Evolutionary conservation across 768 basidiomycete genomes (phyloP), one percentile per base, ranked within the genome.

Genomic region (Pleurotus pulmonarius): DNA sequence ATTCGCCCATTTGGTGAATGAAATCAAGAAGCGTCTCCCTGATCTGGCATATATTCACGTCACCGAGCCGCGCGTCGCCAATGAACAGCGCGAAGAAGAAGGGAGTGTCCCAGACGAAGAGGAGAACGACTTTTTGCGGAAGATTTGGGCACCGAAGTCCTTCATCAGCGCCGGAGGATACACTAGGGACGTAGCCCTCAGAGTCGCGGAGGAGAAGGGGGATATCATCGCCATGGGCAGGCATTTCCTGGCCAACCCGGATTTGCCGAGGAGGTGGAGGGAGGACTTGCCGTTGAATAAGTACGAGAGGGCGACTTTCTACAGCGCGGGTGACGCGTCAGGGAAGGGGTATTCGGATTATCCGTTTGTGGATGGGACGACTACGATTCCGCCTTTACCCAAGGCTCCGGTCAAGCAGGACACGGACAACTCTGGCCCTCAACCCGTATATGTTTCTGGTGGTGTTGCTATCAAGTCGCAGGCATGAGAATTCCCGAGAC

Each of bases 31-130:
- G 12, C 58, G 57, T 7, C 72, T 76, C 60, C 78, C 83, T 3
- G 55, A 75, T 24, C 58, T 75, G 16, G 81, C 82, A 0, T 87
- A 85, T 66, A 60, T 86, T 4, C 83, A 85, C 58, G 59, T 77
- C 18, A 64, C 75, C 44, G 80, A 84, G 59, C 70, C 78, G 12
- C 68, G 71, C 3, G 55, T 68, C 7, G 18, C 16, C 24, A 59
- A 64, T 22, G 54, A 41, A 46, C 49, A 26, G 5, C 61, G 64
- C 39, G 47, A 57, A 3, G 57, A 56, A 0, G 20, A 56, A 6
- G 58, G 48, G 2, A 39, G 45, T 0, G 16, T 29, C 20, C 16
- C 39, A 7, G 40, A 26, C 15, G 59, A 57, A 13, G 62, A 71
- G 18, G 69, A 70, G 3, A 81, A 76, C 51, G 75, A 79, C 49